These are phyloP conservation scores for Rhodotorula kratochvilovae DNA, from an alignment of 768 basidiomycete genomes.

Conservation along the genomic window DNA sequence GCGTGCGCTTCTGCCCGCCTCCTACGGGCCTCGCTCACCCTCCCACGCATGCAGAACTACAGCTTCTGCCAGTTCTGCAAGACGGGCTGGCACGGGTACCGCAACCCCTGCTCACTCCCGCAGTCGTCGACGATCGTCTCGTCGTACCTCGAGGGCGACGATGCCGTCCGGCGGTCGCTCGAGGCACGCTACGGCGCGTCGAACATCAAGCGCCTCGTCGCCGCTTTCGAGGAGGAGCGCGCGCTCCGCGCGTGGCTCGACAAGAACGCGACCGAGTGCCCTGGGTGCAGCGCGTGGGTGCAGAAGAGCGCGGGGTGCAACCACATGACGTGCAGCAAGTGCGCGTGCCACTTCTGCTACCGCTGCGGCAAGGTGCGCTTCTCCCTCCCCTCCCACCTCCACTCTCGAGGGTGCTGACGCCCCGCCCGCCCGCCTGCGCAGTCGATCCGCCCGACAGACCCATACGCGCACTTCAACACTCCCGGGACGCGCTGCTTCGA, in stretches of 20 bases:
- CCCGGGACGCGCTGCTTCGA: constrained; percentile 10
- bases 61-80: constrained; percentile 41
- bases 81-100: constrained; percentile 37
- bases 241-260: constrained; percentile 39
- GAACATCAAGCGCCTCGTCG: constrained; percentile 37
- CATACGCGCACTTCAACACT: constrained; percentile 34
- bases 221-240: constrained; percentile 38
- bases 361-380: constrained; percentile 27
- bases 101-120: constrained; percentile 35
- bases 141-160: constrained; percentile 24
- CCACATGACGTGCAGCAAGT: constrained; percentile 30
- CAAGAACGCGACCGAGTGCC: constrained; percentile 32
- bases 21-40: not conserved
- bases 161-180: constrained; percentile 1
- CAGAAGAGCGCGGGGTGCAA: constrained; percentile 33
- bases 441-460: constrained; percentile 23
- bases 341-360: constrained; percentile 26
- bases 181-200: constrained; percentile 40
- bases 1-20: constrained; percentile 3
- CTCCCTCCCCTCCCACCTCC: not conserved
- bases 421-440: no score
- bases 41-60: not conserved
- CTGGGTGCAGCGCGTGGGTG: constrained; percentile 19
- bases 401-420: no score
- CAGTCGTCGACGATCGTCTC: constrained; percentile 36